Evolutionary conservation across 1,139 yeast genomes (phyloP).

Genomic region (Diutina neorugosa): DNA sequence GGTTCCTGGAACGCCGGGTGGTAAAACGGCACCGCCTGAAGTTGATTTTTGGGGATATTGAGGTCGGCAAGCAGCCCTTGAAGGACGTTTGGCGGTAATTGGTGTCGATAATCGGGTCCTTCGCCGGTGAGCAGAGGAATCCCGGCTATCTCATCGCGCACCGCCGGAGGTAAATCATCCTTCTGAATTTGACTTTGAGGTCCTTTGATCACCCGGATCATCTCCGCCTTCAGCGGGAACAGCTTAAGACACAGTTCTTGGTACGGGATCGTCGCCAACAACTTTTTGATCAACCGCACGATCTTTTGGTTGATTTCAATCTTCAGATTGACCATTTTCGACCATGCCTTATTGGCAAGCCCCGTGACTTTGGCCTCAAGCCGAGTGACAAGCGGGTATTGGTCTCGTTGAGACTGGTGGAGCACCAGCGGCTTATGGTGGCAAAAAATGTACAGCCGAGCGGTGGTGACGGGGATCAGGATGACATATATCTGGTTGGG

Average conservation of each 20-base stretch:
- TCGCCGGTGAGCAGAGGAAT: neutral
- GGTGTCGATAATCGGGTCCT: neutral
- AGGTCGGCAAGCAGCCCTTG: constrained; percentile 22
- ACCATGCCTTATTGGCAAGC: constrained; percentile 34
- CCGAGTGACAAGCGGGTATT: constrained; percentile 22
- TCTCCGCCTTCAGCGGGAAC: constrained; percentile 36
- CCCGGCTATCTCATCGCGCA: neutral
- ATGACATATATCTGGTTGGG: constrained; percentile 25
- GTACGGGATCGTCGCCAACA: constrained; percentile 37
- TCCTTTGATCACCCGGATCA: constrained; percentile 34
- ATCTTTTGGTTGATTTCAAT: constrained; percentile 26
- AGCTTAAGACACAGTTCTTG: constrained; percentile 39
- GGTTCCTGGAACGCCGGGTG: constrained; percentile 29
- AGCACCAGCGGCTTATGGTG: constrained; percentile 34
- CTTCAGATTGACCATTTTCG: constrained; percentile 27
- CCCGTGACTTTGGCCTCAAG: constrained; percentile 26
- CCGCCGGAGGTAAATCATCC: neutral
- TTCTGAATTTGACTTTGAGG: constrained; percentile 2
- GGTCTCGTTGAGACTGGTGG: constrained; percentile 15
- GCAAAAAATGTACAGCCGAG: constrained; percentile 45
- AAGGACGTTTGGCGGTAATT: constrained; percentile 10
- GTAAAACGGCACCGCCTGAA: constrained; percentile 30
- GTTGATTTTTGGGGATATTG: constrained; percentile 19
- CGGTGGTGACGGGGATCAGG: constrained; percentile 48
- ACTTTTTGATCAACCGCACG: constrained; percentile 20